phyloP scores from a whole-genome alignment of 352 stramenopile genomes.

The Phytophthora europaea region DNA sequence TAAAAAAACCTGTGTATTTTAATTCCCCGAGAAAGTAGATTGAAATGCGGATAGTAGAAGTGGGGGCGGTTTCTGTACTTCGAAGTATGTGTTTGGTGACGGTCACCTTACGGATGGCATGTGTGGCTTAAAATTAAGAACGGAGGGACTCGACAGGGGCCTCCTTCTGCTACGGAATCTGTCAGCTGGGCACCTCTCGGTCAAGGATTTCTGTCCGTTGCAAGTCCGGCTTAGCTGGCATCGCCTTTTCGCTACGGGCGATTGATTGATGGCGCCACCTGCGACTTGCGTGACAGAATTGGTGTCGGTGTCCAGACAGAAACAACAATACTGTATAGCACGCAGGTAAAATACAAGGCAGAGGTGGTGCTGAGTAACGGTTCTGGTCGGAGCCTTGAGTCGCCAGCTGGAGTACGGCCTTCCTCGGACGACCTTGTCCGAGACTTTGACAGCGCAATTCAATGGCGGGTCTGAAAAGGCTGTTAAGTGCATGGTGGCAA shows the following conservation, averaged over 20 bases:
- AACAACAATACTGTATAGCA: neutral
- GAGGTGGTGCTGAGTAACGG: constrained; percentile 20
- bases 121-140: neutral
- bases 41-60: too few species aligned
- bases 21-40: too few species aligned
- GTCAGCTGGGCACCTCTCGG: constrained; percentile 22
- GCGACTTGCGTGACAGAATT: constrained; percentile 17
- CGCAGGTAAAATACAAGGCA: constrained; percentile 4
- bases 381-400: constrained; percentile 16
- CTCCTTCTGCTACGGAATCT: constrained; percentile 28
- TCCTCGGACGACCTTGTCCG: constrained; percentile 9
- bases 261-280: constrained; percentile 18
- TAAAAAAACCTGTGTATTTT: too few species aligned
- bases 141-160: neutral
- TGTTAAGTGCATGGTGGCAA: constrained; percentile 34
- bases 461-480: constrained; percentile 18
- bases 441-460: constrained; percentile 1
- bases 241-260: constrained; percentile 23
- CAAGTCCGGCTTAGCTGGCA: neutral
- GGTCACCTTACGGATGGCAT: neutral
- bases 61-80: too few species aligned
- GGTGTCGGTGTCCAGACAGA: constrained; percentile 13
- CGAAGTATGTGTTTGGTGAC: neutral
- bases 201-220: constrained; percentile 1
- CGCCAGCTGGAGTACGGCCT: constrained; percentile 11